Evolutionary conservation across 768 basidiomycete species (phyloP).

Genomic region (Suillus bovinus): DNA sequence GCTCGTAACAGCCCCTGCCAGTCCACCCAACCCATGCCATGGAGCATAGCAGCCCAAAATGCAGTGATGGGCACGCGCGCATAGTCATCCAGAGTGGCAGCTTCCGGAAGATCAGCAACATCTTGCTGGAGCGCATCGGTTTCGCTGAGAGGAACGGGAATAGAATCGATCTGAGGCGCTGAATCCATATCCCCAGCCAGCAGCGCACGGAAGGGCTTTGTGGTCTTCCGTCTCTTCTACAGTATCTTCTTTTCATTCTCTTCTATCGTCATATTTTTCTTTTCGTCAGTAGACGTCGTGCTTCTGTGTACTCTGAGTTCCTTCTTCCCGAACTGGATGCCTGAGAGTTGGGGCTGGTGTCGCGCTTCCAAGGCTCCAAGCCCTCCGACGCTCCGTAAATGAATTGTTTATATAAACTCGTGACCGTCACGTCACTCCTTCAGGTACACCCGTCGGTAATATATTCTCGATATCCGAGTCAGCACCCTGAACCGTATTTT

Average conservation of each 20-base stretch:
- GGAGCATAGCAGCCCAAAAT: conserved; percentile 89
- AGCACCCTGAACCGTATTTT: not conserved
- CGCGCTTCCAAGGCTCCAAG: conserved; percentile 73
- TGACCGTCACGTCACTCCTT: no score
- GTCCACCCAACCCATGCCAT: conserved; percentile 98
- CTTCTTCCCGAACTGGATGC: conserved; percentile 54
- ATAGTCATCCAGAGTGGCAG: conserved; percentile 82
- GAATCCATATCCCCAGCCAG: conserved; percentile 51
- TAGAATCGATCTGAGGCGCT: conserved; percentile 53
- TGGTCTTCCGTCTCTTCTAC: conserved; percentile 74
- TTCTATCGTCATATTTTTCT: conserved; percentile 24
- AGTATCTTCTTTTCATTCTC: conserved; percentile 23
- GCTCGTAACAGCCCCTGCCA: conserved; percentile 67
- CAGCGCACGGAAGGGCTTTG: conserved; percentile 75
- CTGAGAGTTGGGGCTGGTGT: conserved; percentile 67
- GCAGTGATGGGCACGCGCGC: conserved; percentile 87
- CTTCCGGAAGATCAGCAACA: conserved; percentile 74
- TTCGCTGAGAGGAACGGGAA: conserved; percentile 66
- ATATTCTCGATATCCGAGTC: not conserved
- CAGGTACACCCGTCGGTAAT: no score
- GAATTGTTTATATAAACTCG: no score
- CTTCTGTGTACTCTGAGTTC: conserved; percentile 20
- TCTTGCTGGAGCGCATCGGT: conserved; percentile 85
- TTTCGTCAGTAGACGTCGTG: conserved; percentile 13
- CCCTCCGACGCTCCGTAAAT: conserved; percentile 77